Evolutionary conservation across 1,139 yeast genomes (phyloP).

Genomic region (Lodderomyces oxycetoniae): DNA sequence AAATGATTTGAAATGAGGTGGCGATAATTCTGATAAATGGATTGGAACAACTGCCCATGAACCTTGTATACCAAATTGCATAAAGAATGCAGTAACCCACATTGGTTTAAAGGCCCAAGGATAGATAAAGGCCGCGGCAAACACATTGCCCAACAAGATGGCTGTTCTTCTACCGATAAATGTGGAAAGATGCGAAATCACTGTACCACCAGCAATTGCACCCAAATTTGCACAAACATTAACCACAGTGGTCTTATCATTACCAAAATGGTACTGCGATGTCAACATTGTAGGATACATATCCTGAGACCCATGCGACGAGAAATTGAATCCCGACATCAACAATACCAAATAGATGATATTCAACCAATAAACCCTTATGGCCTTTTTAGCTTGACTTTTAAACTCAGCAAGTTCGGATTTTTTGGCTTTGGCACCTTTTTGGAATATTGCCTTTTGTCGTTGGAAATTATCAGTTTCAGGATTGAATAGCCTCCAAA

Average conservation of each 20-base stretch:
- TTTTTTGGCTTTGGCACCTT: conserved; percentile 14
- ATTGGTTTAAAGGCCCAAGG: conserved; percentile 65
- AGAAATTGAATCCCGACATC: conserved; percentile 43
- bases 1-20: conserved; percentile 69
- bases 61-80: conserved; percentile 81
- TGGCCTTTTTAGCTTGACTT: conserved; percentile 23
- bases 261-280: conserved; percentile 24
- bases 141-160: conserved; percentile 51
- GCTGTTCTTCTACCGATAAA: conserved; percentile 35
- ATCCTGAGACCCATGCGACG: conserved; percentile 40
- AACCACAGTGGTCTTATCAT: conserved; percentile 32
- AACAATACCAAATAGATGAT: conserved; percentile 32
- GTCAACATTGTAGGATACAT: conserved; percentile 35
- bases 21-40: conserved; percentile 71
- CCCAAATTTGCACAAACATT: conserved; percentile 38
- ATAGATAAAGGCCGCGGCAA: conserved; percentile 63
- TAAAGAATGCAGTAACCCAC: conserved; percentile 71
- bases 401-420: conserved; percentile 14
- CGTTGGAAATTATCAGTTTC: conserved; percentile 36
- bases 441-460: conserved; percentile 20
- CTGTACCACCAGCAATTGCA: conserved; percentile 34
- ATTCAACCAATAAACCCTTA: conserved; percentile 36
- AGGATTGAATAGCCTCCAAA: conserved; percentile 33
- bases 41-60: conserved; percentile 86
- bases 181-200: conserved; percentile 33